Percentiles rank a stretch among this genome's conserved stretches.
These are phyloP conservation scores for Sphagnum tenellum DNA, from an alignment of 225 moss, liverwort and hornwort genomes.

Conservation along the genomic window DNA sequence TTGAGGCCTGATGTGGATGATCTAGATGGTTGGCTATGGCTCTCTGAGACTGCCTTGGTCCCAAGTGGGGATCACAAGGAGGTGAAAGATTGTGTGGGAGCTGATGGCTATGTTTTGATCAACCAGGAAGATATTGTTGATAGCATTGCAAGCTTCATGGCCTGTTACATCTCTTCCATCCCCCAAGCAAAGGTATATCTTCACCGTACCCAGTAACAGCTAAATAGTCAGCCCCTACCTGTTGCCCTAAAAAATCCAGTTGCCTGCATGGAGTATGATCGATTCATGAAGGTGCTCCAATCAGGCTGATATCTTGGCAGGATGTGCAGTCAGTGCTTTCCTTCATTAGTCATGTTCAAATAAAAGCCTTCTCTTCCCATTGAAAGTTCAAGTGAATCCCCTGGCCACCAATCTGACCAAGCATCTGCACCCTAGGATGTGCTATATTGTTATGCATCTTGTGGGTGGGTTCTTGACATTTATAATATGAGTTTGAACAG, in stretches of 20 bases:
- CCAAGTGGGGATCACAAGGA: constrained; percentile 28
- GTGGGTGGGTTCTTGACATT: constrained; percentile 6
- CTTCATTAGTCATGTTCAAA: no score
- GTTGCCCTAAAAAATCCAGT: no score
- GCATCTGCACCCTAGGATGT: no score
- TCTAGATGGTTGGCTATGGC: constrained; percentile 63
- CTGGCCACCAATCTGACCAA: no score
- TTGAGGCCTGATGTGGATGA: constrained; percentile 45
- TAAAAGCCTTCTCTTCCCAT: no score
- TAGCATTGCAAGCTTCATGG: constrained; percentile 70
- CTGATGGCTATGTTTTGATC: constrained; percentile 64
- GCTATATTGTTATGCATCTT: background rate
- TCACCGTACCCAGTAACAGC: no score
- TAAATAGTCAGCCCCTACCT: background rate
- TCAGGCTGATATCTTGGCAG: no score
- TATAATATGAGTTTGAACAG: constrained; percentile 1
- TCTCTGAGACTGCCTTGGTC: constrained; percentile 48
- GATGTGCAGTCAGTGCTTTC: no score
- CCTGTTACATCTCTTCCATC: constrained; percentile 53
- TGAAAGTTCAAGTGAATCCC: no score
- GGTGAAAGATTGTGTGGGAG: constrained; percentile 47
- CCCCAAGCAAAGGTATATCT: constrained; percentile 61
- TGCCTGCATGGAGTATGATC: background rate
- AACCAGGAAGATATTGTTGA: constrained; percentile 85
- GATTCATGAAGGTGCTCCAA: background rate